Percentiles rank a stretch among this genome's conserved stretches.
phyloP scores from a whole-genome alignment of 176 grass and related monocot species.

The Oryza longistaminata region DNA sequence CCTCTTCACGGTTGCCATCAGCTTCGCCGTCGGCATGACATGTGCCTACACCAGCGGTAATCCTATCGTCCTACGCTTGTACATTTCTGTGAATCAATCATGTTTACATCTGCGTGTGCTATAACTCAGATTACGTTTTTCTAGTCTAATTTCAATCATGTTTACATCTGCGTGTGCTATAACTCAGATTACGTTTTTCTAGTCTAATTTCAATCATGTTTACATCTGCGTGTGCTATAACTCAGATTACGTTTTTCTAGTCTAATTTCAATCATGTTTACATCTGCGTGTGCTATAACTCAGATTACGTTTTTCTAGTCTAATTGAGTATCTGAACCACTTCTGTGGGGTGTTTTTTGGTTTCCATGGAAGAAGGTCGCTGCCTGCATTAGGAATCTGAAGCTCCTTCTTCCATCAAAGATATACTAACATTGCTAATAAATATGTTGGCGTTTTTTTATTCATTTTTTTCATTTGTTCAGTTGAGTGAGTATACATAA shows the following conservation, averaged over 20 bases:
- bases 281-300: neutral
- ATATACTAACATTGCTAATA: neutral
- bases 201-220: neutral
- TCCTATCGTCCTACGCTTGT: neutral
- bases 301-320: neutral
- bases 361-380: neutral
- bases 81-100: neutral
- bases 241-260: too few relatives aligned
- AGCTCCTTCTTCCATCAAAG: neutral
- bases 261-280: neutral
- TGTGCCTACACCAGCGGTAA: constrained; percentile 84
- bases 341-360: neutral
- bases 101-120: neutral
- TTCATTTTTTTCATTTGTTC: neutral
- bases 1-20: constrained; percentile 70
- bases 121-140: neutral
- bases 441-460: neutral
- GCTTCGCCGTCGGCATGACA: constrained; percentile 68
- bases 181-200: too few relatives aligned
- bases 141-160: too few relatives aligned
- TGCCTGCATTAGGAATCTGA: neutral
- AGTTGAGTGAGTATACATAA: neutral
- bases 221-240: neutral
- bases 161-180: neutral
- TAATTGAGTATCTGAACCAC: neutral